Evolutionary conservation across 768 basidiomycete genomes (phyloP).

Genomic region (Lentinula sp.): DNA sequence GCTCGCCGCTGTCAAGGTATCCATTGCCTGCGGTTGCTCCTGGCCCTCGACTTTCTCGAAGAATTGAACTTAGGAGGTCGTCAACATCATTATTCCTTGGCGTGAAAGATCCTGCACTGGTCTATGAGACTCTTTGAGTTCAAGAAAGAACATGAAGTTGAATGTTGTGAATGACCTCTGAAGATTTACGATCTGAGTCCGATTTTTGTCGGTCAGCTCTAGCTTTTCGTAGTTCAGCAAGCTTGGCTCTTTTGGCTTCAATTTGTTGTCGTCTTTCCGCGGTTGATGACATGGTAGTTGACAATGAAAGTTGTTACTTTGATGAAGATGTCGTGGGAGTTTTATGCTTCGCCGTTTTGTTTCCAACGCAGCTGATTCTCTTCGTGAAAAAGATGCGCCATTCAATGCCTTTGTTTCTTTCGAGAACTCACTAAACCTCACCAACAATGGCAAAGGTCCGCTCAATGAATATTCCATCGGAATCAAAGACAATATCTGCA

Average conservation of each 20-base stretch:
- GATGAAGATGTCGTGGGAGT: neutral
- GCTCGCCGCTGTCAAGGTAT: constrained; percentile 36
- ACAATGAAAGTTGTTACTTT: neutral
- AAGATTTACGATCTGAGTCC: constrained; percentile 36
- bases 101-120: constrained; percentile 29
- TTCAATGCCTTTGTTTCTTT: constrained; percentile 53
- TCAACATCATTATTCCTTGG: constrained; percentile 49
- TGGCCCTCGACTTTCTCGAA: constrained; percentile 41
- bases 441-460: constrained; percentile 12
- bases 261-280: constrained; percentile 81
- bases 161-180: constrained; percentile 24
- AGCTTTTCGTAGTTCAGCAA: constrained; percentile 77
- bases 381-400: neutral
- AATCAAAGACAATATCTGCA: constrained; percentile 87
- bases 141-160: constrained; percentile 4
- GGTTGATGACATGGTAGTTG: constrained; percentile 22
- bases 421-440: neutral
- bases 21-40: constrained; percentile 39
- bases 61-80: constrained; percentile 56
- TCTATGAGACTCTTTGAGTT: constrained; percentile 16
- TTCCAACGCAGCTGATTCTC: neutral
- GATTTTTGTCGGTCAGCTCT: constrained; percentile 62
- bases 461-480: constrained; percentile 50
- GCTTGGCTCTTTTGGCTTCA: constrained; percentile 83
- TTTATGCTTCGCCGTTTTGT: neutral